These are phyloP conservation scores for Dactylis glomerata DNA, from an alignment of 176 grass and related monocot genomes.

Conservation along the genomic window DNA sequence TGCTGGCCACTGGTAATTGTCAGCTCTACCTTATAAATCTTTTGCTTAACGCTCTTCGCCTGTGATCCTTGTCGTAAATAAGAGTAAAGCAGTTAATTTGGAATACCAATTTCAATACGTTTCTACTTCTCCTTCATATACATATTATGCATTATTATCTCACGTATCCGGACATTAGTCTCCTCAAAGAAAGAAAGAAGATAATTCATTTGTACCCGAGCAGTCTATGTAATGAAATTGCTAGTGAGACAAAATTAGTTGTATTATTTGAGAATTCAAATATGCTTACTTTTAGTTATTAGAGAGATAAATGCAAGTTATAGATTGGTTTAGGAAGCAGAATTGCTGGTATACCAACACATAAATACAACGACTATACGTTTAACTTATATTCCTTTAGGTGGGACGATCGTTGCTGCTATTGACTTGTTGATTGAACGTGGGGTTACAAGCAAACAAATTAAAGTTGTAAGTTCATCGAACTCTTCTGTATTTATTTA, in stretches of 20 bases:
- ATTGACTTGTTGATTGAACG: constrained; percentile 86
- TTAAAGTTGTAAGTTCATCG: constrained; percentile 77
- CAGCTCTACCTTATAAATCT: constrained; percentile 3
- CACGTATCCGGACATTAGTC: background rate
- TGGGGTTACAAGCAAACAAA: constrained; percentile 76
- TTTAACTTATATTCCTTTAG: constrained; percentile 49
- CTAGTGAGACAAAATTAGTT: constrained; percentile 10
- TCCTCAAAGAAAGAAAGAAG: background rate
- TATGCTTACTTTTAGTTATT: background rate
- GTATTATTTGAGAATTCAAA: background rate
- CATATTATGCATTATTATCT: constrained; percentile 1
- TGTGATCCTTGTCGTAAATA: background rate
- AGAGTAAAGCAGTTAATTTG: background rate
- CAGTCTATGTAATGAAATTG: constrained; percentile 5
- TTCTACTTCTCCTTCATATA: background rate
- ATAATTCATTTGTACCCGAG: background rate
- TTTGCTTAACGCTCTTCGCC: background rate
- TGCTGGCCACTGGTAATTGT: constrained; percentile 86
- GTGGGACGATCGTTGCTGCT: constrained; percentile 91
- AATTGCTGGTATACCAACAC: constrained; percentile 1
- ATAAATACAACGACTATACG: constrained; percentile 5
- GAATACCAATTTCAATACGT: background rate
- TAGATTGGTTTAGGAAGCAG: constrained; percentile 4
- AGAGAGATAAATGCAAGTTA: background rate
- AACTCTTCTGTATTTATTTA: background rate